Base-by-base conservation (phyloP, 305 asterid species). In the Solanum aculeatissimum region DNA sequence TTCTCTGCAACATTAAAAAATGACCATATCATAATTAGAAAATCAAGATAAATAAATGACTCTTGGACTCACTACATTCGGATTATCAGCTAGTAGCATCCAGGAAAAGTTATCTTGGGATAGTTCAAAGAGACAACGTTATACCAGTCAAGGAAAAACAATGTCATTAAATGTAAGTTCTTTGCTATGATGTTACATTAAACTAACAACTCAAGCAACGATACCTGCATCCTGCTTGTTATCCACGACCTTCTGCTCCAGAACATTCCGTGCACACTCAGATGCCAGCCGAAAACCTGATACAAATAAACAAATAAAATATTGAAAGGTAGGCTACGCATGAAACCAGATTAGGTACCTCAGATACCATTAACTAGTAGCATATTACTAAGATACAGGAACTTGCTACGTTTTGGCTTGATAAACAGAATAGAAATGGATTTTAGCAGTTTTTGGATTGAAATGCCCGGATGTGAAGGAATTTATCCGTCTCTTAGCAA, bases 211-310 rank as follows among this genome's bases (percentile, higher is more conserved):
- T 35, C 75, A 18, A 35, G 53, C 40, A 83, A 47, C 9, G 15
- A 81, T 84, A 94, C 98, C 98, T 91, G 93, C 92, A 88, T 95
- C 95, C 78, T 85, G 88, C 84, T 94, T 95, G 70, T 95, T 94
- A 85, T 95, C 98, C n/a, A 92, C 91, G 10, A 90, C 98, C 89
- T 88, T 95, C 90, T 91, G 95, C 88, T 94, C 89, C 90, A 95
- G 87, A 27, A 98, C 97, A 85, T 87, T 87, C 83, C 95, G 91
- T 10, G 98, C 97, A 87, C 96, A 92, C 86, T 95, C 98, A 71
- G 95, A 91, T 47, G 98, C 98, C 98, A 95, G 89, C 19, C 98
- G 98, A 75, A 89, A 95, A 71, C 98, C 98, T 95, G 88, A 68
- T 71, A 68, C 21, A 81, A 58, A 42, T 45, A 81, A 81, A 29